Percentiles rank a stretch among this genome's conserved stretches.
Evolutionary conservation across 2,329 filamentous ascomycete genomes (phyloP).

Genomic region (Aspergillus ibericus): DNA sequence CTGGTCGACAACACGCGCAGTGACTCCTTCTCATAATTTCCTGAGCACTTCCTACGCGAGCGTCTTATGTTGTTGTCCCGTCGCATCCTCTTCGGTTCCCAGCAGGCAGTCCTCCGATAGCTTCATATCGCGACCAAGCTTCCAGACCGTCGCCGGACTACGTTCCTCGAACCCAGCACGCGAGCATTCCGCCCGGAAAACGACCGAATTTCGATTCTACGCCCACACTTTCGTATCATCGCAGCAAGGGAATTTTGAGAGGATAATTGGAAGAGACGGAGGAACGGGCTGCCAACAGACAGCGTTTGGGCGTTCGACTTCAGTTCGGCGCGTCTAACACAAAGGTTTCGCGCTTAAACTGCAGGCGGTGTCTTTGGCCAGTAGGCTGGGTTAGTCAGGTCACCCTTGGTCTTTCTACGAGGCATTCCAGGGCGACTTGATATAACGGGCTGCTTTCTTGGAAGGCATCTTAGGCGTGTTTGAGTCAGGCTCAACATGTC

Average conservation of each 20-base stretch:
- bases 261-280: background rate
- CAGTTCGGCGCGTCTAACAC: background rate
- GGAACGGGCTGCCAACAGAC: background rate
- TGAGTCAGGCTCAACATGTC: conserved; percentile 18
- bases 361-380: background rate
- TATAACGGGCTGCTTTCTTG: background rate
- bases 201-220: background rate
- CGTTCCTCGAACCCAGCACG: background rate
- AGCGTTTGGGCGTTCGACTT: background rate
- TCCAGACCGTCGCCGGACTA: conserved; percentile 8
- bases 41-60: conserved; percentile 7
- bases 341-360: background rate
- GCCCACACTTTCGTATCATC: background rate
- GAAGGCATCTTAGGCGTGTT: background rate
- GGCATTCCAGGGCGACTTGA: background rate
- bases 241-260: background rate
- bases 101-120: conserved; percentile 16
- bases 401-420: background rate
- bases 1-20: conserved; percentile 9
- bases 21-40: background rate
- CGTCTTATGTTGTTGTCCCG: conserved; percentile 11
- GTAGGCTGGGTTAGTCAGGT: background rate
- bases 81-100: conserved; percentile 19
- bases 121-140: conserved; percentile 19
- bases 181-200: background rate